A percentile compares a stretch with the other conserved stretches of the same genome.
These are phyloP conservation scores for Fistulifera pelliculosa DNA, from an alignment of 108 stramenopile genomes.

Conservation along the genomic window DNA sequence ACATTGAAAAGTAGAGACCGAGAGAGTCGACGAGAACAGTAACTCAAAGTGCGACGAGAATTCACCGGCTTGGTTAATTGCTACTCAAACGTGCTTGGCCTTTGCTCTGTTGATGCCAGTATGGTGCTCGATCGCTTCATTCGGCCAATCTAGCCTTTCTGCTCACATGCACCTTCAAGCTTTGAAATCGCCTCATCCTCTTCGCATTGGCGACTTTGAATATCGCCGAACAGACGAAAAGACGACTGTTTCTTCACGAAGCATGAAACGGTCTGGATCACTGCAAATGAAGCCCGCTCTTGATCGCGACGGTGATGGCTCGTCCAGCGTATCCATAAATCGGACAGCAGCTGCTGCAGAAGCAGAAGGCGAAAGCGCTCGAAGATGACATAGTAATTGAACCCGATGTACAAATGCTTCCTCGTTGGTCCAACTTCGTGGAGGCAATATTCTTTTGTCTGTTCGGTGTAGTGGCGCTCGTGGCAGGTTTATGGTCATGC, in stretches of 20 bases:
- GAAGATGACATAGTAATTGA: conserved; percentile 13
- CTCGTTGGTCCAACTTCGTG: conserved; percentile 45
- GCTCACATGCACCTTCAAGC: conserved; percentile 44
- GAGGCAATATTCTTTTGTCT: conserved; percentile 57
- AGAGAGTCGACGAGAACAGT: not conserved
- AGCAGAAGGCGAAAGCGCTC: conserved; percentile 9
- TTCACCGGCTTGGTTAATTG: not conserved
- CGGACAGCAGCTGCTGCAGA: conserved; percentile 17
- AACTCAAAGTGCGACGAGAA: not conserved
- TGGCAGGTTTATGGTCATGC: conserved; percentile 26
- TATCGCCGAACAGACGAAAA: conserved; percentile 8
- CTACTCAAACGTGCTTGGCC: conserved; percentile 13
- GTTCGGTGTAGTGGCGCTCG: conserved; percentile 61
- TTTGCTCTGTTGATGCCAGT: conserved; percentile 57
- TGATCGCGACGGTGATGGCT: not conserved
- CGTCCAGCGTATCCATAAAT: conserved; percentile 20
- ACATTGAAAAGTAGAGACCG: not conserved
- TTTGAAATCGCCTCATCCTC: conserved; percentile 65
- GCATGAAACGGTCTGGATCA: not conserved
- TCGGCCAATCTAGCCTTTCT: conserved; percentile 40
- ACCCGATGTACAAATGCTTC: conserved; percentile 45
- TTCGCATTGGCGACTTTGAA: conserved; percentile 55
- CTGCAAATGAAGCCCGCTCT: not conserved
- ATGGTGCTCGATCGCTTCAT: conserved; percentile 47
- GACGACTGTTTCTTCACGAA: not conserved